Base-by-base conservation (phyloP, 163 green algal species). In the Scenedesmus sp. region DNA sequence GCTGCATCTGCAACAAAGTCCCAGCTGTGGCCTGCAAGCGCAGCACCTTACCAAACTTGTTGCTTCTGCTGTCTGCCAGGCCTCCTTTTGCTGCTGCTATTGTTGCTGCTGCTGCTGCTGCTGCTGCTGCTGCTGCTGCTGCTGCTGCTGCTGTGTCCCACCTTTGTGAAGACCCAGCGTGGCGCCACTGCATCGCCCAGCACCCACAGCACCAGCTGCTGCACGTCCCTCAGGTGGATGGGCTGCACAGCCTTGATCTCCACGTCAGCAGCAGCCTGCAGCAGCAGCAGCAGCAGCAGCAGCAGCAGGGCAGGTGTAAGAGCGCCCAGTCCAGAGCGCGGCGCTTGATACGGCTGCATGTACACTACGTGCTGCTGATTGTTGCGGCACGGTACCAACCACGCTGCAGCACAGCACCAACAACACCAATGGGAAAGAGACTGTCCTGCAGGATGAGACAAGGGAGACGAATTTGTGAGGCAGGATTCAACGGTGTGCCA, bases 201-300 rank as follows among this genome's bases (percentile, higher is more conserved):
- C 82, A 92, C 89, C 89, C 89, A 92, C 12, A 87, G 89, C 82
- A 92, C 89, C 82, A 92, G 70, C 82, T 85, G 67, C 89, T 92
- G 89, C 70, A 92, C 89, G 67, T 92, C 89, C 26, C 89, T 56
- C 20, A 92, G 82, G 55, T 90, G 82, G 34, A 92, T 90, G 34
- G 82, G 26, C 13, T 77, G 16, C 16, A 56, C 3, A 18, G 82
- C 89, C 82, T 92, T 92, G 66, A 92, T 76, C 70, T 92, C 82
- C 1, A 90, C 67, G 26, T 86, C 82, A 67, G 89, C 82, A 62
- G 7, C 18, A 9, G 89, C 82, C 89, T 92, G 89, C 66, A 76
- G 23, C 79, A 70, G 26, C 64, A 76, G 23, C 86, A 83, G 64
- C 57, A 59, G 6, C 79, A 86, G 34, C 34, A 46, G 34, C 34